phyloP scores from a whole-genome alignment of 768 basidiomycete genomes.

The Holtermannia corniformis region DNA sequence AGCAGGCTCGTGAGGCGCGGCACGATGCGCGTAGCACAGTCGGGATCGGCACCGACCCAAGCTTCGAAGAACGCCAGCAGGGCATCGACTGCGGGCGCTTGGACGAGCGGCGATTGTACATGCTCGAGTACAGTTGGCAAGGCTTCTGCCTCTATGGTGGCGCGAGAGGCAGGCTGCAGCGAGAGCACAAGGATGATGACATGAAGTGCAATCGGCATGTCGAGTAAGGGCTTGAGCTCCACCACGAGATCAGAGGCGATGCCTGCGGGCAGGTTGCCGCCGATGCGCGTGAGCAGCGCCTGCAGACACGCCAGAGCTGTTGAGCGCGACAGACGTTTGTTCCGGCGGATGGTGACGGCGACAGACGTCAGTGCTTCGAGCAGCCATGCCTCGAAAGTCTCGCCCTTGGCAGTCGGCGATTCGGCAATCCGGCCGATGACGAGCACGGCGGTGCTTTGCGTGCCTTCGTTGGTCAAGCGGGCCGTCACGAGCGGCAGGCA shows the following conservation, averaged over 20 bases:
- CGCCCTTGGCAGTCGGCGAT: constrained; percentile 29
- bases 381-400: constrained; percentile 53
- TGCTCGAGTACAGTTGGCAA: constrained; percentile 45
- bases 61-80: constrained; percentile 72
- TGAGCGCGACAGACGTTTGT: constrained; percentile 69
- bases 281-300: constrained; percentile 38
- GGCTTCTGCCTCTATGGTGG: constrained; percentile 26
- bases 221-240: constrained; percentile 67
- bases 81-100: constrained; percentile 68
- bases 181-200: constrained; percentile 51
- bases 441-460: constrained; percentile 48
- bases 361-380: constrained; percentile 69
- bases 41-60: constrained; percentile 70
- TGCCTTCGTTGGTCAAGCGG: constrained; percentile 41
- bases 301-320: constrained; percentile 69
- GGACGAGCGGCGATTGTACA: constrained; percentile 67
- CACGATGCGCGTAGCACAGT: constrained; percentile 72
- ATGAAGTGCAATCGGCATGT: constrained; percentile 48
- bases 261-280: constrained; percentile 45
- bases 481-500: constrained; percentile 34
- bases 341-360: constrained; percentile 61
- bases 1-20: constrained; percentile 67
- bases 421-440: constrained; percentile 76
- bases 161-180: constrained; percentile 20
- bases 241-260: constrained; percentile 57